Evolutionary conservation across 306 rosid species (phyloP).

Genomic region (Arachis hypogaea): DNA sequence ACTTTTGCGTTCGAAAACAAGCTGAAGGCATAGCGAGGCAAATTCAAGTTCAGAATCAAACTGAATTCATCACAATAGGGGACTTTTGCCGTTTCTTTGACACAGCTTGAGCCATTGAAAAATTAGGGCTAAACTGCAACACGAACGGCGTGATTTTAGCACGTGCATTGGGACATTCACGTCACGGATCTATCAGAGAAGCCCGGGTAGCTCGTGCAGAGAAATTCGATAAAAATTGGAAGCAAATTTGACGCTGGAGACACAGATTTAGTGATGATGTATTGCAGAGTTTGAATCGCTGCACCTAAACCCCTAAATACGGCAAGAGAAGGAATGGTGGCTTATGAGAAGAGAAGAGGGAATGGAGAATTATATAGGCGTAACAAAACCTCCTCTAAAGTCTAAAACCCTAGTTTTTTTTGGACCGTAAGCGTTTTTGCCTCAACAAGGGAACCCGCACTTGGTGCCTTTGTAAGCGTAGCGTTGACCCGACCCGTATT

Average conservation of each 20-base stretch:
- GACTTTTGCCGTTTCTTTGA: constrained; percentile 47
- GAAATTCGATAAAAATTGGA: background rate
- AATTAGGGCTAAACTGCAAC: constrained; percentile 50
- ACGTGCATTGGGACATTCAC: constrained; percentile 51
- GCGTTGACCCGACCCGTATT: too few species aligned
- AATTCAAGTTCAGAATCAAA: background rate
- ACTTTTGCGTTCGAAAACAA: constrained; percentile 46
- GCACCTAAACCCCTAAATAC: background rate
- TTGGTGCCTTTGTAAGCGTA: background rate
- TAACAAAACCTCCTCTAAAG: background rate
- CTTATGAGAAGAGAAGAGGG: background rate
- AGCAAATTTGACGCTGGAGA: background rate
- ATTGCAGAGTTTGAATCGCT: background rate
- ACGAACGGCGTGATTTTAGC: constrained; percentile 50
- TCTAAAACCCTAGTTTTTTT: too few species aligned
- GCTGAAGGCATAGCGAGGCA: constrained; percentile 87
- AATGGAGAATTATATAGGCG: constrained; percentile 26
- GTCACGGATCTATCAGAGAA: constrained; percentile 38
- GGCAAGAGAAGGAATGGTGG: background rate
- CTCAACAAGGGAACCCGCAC: constrained; percentile 19
- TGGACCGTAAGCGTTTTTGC: too few species aligned
- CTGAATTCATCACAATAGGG: background rate
- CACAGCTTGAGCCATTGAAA: constrained; percentile 48
- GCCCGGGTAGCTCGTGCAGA: constrained; percentile 56
- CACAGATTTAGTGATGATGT: too few species aligned